Conservation (phyloP, 768 basidiomycete species). For the Pisolithus sp. region DNA sequence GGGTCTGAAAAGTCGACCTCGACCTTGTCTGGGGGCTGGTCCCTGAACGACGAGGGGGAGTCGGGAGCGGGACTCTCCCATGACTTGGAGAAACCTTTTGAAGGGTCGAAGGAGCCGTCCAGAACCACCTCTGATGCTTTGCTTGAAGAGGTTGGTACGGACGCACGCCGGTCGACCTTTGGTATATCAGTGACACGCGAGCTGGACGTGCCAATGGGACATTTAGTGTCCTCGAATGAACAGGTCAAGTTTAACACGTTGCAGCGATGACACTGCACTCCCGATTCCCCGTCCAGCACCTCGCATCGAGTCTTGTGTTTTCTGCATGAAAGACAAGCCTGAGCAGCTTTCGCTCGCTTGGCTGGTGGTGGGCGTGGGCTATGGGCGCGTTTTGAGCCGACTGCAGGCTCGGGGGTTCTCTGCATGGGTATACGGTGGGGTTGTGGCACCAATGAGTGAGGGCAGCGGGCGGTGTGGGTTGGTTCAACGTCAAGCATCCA, state of each 20-base stretch:
- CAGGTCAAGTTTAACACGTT: slow-evolving; percentile 41
- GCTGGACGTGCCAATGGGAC: slow-evolving; percentile 7
- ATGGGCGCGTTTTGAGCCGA: slow-evolving; percentile 25
- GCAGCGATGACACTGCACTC: slow-evolving; percentile 42
- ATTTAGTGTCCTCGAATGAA: slow-evolving; percentile 36
- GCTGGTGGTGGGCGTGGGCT: slow-evolving; percentile 25
- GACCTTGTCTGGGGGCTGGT: slow-evolving; percentile 13
- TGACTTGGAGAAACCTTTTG: slow-evolving; percentile 12
- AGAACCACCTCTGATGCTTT: slow-evolving; percentile 12
- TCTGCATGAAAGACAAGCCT: slow-evolving; percentile 42
- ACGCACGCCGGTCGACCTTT: slow-evolving; percentile 19
- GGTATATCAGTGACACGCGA: slow-evolving; percentile 16
- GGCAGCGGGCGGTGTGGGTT: too few species aligned
- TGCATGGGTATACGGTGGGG: background rate
- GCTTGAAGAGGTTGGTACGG: slow-evolving; percentile 13
- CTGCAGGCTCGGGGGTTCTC: slow-evolving; percentile 10
- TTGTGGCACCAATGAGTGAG: background rate
- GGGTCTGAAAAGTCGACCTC: slow-evolving; percentile 28
- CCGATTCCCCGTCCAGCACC: slow-evolving; percentile 36
- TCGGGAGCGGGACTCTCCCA: slow-evolving; percentile 16
- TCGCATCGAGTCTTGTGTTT: slow-evolving; percentile 46
- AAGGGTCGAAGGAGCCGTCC: slow-evolving; percentile 14
- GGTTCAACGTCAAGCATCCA: too few species aligned
- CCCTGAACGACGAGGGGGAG: slow-evolving; percentile 13
- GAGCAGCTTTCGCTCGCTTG: slow-evolving; percentile 38